These are phyloP conservation scores for Tilletia walkeri DNA, from an alignment of 1,284 basidiomycete genomes.

Conservation along the genomic window DNA sequence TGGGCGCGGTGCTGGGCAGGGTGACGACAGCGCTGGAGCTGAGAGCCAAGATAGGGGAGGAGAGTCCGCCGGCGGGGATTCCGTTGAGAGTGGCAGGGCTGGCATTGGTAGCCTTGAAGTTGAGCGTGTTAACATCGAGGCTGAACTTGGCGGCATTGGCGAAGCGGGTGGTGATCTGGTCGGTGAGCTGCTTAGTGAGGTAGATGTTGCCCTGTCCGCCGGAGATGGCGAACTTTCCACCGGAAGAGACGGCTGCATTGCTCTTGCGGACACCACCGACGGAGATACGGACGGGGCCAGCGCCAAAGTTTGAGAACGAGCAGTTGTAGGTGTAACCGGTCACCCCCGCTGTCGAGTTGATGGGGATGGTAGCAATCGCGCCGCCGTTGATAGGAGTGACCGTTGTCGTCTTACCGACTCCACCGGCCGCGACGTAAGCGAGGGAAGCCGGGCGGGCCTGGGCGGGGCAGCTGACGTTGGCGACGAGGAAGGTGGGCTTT, in stretches of 20 bases:
- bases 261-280: neutral
- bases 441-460: neutral
- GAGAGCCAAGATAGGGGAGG: neutral
- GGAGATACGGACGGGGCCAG: slow-evolving; percentile 12
- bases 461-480: slow-evolving; percentile 3
- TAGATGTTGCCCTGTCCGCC: slow-evolving; percentile 9
- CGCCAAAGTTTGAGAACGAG: slow-evolving; percentile 7
- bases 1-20: neutral
- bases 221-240: neutral
- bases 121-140: neutral
- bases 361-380: neutral
- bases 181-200: neutral
- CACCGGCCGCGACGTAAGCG: neutral
- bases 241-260: neutral
- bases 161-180: neutral
- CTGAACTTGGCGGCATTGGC: neutral
- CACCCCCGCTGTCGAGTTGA: neutral
- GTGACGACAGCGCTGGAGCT: neutral
- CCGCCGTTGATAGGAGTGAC: neutral
- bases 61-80: neutral
- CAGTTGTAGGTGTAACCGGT: slow-evolving; percentile 9
- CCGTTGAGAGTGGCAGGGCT: neutral
- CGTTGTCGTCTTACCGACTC: neutral
- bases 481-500: neutral
- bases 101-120: neutral